Conservation (phyloP, 2,329 filamentous ascomycete species). For the Penicillium sclerotiorum region DNA sequence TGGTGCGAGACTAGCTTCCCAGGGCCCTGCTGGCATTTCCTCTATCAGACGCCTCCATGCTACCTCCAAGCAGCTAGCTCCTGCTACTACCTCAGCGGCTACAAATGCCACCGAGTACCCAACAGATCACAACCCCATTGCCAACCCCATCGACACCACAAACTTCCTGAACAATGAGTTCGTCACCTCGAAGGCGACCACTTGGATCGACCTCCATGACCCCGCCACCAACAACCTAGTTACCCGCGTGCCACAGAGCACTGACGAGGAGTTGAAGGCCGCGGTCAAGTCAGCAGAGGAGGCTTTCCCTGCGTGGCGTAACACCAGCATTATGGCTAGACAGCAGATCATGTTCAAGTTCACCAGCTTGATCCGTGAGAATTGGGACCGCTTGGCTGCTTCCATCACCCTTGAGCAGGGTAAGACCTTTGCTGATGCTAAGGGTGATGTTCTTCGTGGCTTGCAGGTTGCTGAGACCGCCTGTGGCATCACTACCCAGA, state of each 20-base stretch:
- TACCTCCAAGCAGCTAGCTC: constrained; percentile 55
- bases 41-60: constrained; percentile 51
- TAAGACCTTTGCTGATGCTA: constrained; percentile 70
- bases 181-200: constrained; percentile 57
- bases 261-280: constrained; percentile 64
- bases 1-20: constrained; percentile 20
- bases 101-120: constrained; percentile 58
- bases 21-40: constrained; percentile 25
- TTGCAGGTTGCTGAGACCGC: constrained; percentile 69
- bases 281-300: constrained; percentile 65
- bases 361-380: constrained; percentile 62
- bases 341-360: constrained; percentile 71
- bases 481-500: constrained; percentile 67
- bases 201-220: constrained; percentile 67
- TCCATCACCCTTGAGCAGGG: constrained; percentile 69
- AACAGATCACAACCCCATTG: constrained; percentile 58
- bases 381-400: constrained; percentile 67
- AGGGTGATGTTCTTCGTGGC: constrained; percentile 66
- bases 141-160: constrained; percentile 59
- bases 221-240: constrained; percentile 69
- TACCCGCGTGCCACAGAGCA: constrained; percentile 66
- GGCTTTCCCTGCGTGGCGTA: constrained; percentile 64
- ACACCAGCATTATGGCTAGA: constrained; percentile 60
- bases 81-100: constrained; percentile 53
- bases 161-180: constrained; percentile 69